Evolutionary conservation across 225 moss, liverwort and hornwort genomes (phyloP), one percentile per base, ranked within the genome.

Genomic region (Rhytidiadelphus loreus): DNA sequence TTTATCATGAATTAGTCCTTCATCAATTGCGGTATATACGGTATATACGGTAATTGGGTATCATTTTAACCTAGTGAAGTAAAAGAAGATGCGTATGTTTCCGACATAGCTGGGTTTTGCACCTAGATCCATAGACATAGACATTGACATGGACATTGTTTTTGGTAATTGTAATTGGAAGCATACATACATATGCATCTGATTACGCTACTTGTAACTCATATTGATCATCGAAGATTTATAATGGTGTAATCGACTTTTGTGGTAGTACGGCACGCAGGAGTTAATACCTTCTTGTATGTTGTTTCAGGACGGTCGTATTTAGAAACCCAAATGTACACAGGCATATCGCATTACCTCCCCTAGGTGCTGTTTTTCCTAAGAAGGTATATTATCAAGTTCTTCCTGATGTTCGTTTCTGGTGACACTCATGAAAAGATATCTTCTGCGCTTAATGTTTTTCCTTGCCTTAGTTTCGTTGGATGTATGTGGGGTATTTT

Each of bases 261-360:
- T 58, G 50, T 66, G 44, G 39, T 44, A 41, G 7, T 72, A 35
- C 11, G 19, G 17, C 37, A 50, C 57, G 30, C 43, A 55, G 63
- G 37, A 90, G 37, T 78, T 91, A n/a, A 90, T 48, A 18, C 85
- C 53, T 76, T 46, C 61, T 60, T 60, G 46, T 69, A 26, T 86
- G n/a, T 88, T 91, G 57, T 89, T 84, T 69, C 95, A 98, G 98
- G 85, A 95, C 95, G 80, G 91, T 97, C 16, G 82, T 94, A 28
- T 96, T 88, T 87, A 95, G 90, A 85, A 92, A 92, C 62, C 96
- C 97, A 17, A 87, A 91, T 76, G 66, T 90, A 65, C 98, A 96
- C 88, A 93, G 98, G 84, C 98, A 98, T 65, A 87, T 97, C 68
- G 95, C 95, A 52, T 93, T 90, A 87, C 97, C 96, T 73, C 95